Evolutionary conservation across 495 filamentous ascomycete species (phyloP).

Genomic region (Chaetomium cochliodes): DNA sequence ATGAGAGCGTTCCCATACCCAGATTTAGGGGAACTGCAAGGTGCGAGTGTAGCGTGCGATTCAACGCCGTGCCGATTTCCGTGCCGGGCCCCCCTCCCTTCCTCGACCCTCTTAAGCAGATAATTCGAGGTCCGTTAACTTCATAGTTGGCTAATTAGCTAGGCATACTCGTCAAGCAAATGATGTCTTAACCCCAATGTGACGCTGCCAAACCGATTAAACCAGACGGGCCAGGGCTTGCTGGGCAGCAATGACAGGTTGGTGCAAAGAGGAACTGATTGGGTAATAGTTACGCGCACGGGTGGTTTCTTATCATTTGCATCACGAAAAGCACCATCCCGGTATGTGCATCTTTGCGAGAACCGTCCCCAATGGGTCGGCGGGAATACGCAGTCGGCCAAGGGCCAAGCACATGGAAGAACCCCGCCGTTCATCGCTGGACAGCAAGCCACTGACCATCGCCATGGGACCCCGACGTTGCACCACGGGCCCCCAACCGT

Average conservation of each 20-base stretch:
- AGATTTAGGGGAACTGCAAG: no score
- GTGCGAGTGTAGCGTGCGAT: no score
- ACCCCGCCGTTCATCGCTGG: background rate
- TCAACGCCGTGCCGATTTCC: no score
- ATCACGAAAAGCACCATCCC: background rate
- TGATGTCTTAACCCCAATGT: background rate
- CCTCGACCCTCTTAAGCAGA: background rate
- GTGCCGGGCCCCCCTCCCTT: background rate
- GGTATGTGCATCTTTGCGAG: background rate
- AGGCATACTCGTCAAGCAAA: background rate
- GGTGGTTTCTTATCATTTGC: background rate
- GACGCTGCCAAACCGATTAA: background rate
- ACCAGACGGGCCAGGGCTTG: background rate
- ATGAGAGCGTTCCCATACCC: no score
- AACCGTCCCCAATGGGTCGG: background rate
- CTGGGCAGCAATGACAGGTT: no score
- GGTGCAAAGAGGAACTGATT: slow-evolving; percentile 6
- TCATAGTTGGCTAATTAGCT: background rate
- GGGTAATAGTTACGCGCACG: background rate
- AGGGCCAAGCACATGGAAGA: slow-evolving; percentile 1
- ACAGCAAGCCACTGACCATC: slow-evolving; percentile 1
- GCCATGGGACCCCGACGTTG: background rate
- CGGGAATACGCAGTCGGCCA: background rate
- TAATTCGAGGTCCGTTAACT: background rate
- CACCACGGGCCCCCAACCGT: slow-evolving; percentile 5